Evolutionary conservation across 2,329 filamentous ascomycete genomes (phyloP).

Genomic region (Penicillium olsonii): DNA sequence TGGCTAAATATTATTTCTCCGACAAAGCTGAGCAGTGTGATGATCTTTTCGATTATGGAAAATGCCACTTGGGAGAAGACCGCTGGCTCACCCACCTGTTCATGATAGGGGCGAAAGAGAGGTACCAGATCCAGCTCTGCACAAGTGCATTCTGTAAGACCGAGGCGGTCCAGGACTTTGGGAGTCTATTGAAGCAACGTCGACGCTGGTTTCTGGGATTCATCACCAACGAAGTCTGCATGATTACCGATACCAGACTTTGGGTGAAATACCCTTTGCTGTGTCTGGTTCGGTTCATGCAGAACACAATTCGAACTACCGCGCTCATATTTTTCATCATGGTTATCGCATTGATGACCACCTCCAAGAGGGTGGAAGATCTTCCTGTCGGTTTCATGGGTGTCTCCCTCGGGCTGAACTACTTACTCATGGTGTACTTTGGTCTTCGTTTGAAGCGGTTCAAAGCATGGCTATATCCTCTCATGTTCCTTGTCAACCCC

Average conservation of each 20-base stretch:
- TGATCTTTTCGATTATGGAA: constrained; percentile 94
- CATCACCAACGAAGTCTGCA: constrained; percentile 96
- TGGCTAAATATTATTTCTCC: constrained; percentile 98
- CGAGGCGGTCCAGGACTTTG: constrained; percentile 87
- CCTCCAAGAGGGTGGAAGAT: constrained; percentile 73
- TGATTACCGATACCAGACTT: constrained; percentile 90
- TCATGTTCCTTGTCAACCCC: constrained; percentile 94
- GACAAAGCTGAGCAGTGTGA: constrained; percentile 95
- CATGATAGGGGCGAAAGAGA: constrained; percentile 93
- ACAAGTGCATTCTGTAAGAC: constrained; percentile 98
- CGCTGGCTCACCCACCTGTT: constrained; percentile 97
- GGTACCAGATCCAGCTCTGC: constrained; percentile 97
- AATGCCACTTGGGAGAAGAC: constrained; percentile 93
- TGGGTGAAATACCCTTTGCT: constrained; percentile 91
- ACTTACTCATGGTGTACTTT: constrained; percentile 95
- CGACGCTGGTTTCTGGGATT: constrained; percentile 96
- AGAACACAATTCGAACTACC: constrained; percentile 94
- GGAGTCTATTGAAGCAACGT: constrained; percentile 86
- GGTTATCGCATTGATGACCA: constrained; percentile 81
- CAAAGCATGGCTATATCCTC: constrained; percentile 91
- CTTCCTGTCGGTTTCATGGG: constrained; percentile 92
- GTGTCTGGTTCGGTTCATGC: constrained; percentile 84
- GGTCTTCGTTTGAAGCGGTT: constrained; percentile 81
- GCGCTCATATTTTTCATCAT: constrained; percentile 93
- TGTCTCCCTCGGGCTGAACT: constrained; percentile 89